These are phyloP conservation scores for Ottelia alismoides DNA, from an alignment of 106 monocot species.

Conservation along the genomic window DNA sequence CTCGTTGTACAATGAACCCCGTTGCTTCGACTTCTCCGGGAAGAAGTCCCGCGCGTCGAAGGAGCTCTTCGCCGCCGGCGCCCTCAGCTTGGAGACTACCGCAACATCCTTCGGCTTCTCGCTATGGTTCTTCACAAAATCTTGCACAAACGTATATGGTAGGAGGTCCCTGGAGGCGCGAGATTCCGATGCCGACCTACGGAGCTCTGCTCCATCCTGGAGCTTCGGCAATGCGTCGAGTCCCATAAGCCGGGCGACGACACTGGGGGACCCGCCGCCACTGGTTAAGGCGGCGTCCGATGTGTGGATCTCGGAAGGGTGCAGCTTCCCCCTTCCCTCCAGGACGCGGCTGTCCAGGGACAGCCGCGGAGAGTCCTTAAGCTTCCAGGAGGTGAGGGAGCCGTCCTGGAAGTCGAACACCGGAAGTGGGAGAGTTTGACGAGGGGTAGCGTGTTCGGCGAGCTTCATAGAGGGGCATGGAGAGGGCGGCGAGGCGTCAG, in stretches of 20 bases:
- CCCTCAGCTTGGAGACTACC: background rate
- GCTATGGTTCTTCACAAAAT: no score
- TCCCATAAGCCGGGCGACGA: no score
- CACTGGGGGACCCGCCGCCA: slow-evolving; percentile 54
- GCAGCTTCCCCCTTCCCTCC: slow-evolving; percentile 29
- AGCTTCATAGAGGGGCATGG: slow-evolving; percentile 10
- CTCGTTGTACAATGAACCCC: background rate
- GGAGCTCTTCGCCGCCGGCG: slow-evolving; percentile 26
- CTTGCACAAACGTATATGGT: slow-evolving; percentile 20
- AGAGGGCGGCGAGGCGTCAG: slow-evolving; percentile 26
- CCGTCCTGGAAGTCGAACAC: slow-evolving; percentile 43
- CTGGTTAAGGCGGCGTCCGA: slow-evolving; percentile 7
- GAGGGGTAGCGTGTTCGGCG: no score
- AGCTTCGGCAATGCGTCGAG: slow-evolving; percentile 50
- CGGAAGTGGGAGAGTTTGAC: slow-evolving; percentile 20
- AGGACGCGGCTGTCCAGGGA: slow-evolving; percentile 81
- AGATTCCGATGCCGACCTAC: slow-evolving; percentile 66
- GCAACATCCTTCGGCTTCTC: background rate
- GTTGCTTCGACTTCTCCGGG: slow-evolving; percentile 4
- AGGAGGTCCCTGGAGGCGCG: slow-evolving; percentile 34
- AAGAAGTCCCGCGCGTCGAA: slow-evolving; percentile 45
- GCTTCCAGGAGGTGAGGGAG: slow-evolving; percentile 37
- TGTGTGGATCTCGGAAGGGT: slow-evolving; percentile 37
- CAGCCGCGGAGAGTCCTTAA: slow-evolving; percentile 50
- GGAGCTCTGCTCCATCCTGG: slow-evolving; percentile 51